Evolutionary conservation across 257 asterid genomes (phyloP), one percentile per base, ranked within the genome.

Genomic region (Przewalskia tangutica): DNA sequence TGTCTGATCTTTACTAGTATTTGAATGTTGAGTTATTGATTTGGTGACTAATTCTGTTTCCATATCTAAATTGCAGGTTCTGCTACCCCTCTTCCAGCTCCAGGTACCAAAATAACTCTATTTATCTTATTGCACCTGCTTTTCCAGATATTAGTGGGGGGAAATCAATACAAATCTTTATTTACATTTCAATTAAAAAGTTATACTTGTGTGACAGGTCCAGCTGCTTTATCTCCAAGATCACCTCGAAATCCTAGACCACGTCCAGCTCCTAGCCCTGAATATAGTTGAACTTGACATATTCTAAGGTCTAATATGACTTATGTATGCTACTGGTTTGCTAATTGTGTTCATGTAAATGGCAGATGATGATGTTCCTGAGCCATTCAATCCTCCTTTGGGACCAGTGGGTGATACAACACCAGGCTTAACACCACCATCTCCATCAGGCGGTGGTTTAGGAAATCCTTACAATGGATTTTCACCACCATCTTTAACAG

Each of bases 81-180:
- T 56, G 87, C 85, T 34, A 83, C 92, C 17, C 91, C 95, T 9
- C 84, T 91, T 82, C 92, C 97, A 79, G 86, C 97, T 83, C 95
- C 92, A 87, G 93, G 97, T 92, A 89, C 77, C 23, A 23, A 14
- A 67, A 14, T 62, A 60, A 46, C 38, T 40, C 62, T 40, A 40
- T 7, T 18, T 44, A 18, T 65, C 68, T 71, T 65, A 42, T 13
- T 54, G n/a, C 48, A 23, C 53, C 6, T 34, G 6, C 23, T 5
- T 51, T 8, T 36, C 16, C 38, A 18, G 59, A 64, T 16, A 36
- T 34, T 53, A 23, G 8, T 38, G 13, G 11, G 18, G 3, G 27
- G 34, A n/a, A 27, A 67, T 65, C 76, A 59, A 14, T 51, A 58
- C 60, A 64, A 17, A 4, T 14, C 54, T 42, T 27, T 27, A 27